Conservation (phyloP, 352 stramenopile genomes). For the Thalassiosira mediterranea region DNA sequence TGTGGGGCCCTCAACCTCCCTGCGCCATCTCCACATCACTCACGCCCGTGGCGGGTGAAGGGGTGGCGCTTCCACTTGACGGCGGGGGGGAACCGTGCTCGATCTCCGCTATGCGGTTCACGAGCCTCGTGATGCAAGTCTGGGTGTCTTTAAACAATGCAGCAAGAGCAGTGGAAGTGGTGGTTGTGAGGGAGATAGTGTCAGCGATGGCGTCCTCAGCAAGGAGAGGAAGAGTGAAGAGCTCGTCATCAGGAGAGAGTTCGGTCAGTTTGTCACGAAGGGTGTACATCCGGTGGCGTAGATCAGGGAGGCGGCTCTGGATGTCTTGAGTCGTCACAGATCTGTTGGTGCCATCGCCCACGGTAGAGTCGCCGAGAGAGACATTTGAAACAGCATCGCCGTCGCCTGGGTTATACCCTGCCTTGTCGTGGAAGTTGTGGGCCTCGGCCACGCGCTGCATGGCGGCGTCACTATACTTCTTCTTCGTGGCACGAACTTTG, state of each 20-base stretch:
- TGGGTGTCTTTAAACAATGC: neutral
- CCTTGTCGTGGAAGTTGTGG: neutral
- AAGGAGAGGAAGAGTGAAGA: neutral
- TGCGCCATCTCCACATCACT: neutral
- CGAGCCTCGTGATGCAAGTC: neutral
- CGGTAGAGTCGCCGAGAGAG: neutral
- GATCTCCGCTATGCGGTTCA: neutral
- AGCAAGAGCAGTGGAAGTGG: neutral
- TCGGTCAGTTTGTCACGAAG: neutral
- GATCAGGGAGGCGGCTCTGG: neutral
- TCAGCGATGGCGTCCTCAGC: neutral
- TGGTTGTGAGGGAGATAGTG: neutral
- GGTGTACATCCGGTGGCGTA: neutral
- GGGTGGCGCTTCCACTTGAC: neutral
- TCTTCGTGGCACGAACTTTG: neutral
- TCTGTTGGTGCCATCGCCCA: neutral
- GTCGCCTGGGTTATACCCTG: neutral
- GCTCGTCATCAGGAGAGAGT: neutral
- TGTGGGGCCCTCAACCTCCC: neutral
- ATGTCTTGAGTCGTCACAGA: neutral
- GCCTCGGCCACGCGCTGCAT: neutral
- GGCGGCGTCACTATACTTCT: neutral
- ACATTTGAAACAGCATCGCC: neutral
- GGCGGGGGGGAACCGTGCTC: neutral
- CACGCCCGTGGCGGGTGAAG: neutral